Percentiles rank a stretch among this genome's conserved stretches.
Evolutionary conservation across 2,329 filamentous ascomycete species (phyloP).

Genomic region (Monosporascus sp.): DNA sequence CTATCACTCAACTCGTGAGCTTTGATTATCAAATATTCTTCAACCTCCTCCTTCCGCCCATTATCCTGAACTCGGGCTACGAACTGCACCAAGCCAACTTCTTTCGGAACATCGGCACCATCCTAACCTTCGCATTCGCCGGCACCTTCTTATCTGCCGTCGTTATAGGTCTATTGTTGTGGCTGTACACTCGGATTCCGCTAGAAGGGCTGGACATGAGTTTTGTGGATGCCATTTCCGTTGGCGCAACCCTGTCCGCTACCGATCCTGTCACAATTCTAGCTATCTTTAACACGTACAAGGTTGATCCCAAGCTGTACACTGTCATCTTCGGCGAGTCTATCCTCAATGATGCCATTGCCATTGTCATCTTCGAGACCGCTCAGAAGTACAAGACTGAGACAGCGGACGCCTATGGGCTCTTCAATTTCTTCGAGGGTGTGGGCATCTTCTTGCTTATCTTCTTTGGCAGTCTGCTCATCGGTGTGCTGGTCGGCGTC

Average conservation of each 20-base stretch:
- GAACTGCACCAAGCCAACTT: slow-evolving; percentile 98
- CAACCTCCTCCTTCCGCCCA: slow-evolving; percentile 95
- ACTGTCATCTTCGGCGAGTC: slow-evolving; percentile 98
- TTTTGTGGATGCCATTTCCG: slow-evolving; percentile 93
- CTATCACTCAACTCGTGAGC: slow-evolving; percentile 83
- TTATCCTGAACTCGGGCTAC: slow-evolving; percentile 95
- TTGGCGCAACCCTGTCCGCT: slow-evolving; percentile 91
- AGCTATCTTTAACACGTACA: slow-evolving; percentile 98
- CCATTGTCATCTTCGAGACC: slow-evolving; percentile 97
- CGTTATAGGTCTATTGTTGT: slow-evolving; percentile 86
- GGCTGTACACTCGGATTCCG: slow-evolving; percentile 80
- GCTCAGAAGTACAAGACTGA: slow-evolving; percentile 86
- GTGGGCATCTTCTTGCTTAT: slow-evolving; percentile 91
- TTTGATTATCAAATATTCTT: slow-evolving; percentile 99
- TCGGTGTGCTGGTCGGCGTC: slow-evolving; percentile 83
- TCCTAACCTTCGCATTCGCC: slow-evolving; percentile 94
- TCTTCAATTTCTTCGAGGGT: slow-evolving; percentile 82
- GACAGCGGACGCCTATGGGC: slow-evolving; percentile 62
- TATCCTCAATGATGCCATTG: slow-evolving; percentile 95
- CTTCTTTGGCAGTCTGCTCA: slow-evolving; percentile 89
- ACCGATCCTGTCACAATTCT: slow-evolving; percentile 97
- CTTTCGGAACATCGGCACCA: slow-evolving; percentile 96
- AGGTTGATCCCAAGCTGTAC: slow-evolving; percentile 97
- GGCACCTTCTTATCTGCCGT: slow-evolving; percentile 96
- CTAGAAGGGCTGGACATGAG: slow-evolving; percentile 79